Percentiles rank a stretch among this genome's conserved stretches.
These are phyloP conservation scores for Leccinum disarticulatum DNA, from an alignment of 768 basidiomycete species.

Conservation along the genomic window DNA sequence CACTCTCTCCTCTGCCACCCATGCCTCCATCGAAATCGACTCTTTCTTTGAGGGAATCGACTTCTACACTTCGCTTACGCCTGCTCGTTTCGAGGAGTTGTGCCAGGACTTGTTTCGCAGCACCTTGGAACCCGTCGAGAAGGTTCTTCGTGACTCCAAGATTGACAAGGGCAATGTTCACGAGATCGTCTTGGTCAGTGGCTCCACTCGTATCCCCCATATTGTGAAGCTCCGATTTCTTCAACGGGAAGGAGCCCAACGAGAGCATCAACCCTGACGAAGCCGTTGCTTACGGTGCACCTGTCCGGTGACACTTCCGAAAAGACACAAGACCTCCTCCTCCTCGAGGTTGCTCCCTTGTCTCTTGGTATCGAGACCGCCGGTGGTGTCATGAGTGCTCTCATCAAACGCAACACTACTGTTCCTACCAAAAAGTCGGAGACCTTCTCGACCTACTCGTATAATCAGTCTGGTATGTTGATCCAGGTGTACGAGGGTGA, in stretches of 20 bases:
- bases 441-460: conserved; percentile 97
- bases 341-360: conserved; percentile 90
- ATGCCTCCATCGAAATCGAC: conserved; percentile 97
- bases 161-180: conserved; percentile 95
- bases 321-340: conserved; percentile 94
- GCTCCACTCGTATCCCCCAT: conserved; percentile 97
- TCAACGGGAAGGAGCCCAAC: conserved; percentile 98
- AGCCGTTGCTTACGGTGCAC: conserved; percentile 96
- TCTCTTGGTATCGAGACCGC: conserved; percentile 97
- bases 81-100: conserved; percentile 96
- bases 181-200: conserved; percentile 97
- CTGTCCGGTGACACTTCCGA: conserved; percentile 97
- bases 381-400: conserved; percentile 97
- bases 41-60: conserved; percentile 97
- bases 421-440: conserved; percentile 99
- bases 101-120: conserved; percentile 94
- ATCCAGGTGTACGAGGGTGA: conserved; percentile 99
- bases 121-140: conserved; percentile 94
- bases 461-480: conserved; percentile 97
- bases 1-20: conserved; percentile 93
- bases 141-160: conserved; percentile 96
- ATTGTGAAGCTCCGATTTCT: conserved; percentile 96
- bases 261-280: conserved; percentile 99
- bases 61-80: conserved; percentile 97
- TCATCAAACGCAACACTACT: conserved; percentile 98